Percentiles rank a stretch among this genome's conserved stretches.
These are phyloP conservation scores for Stereum hirsutum DNA, from an alignment of 1,284 basidiomycete species.

Conservation along the genomic window DNA sequence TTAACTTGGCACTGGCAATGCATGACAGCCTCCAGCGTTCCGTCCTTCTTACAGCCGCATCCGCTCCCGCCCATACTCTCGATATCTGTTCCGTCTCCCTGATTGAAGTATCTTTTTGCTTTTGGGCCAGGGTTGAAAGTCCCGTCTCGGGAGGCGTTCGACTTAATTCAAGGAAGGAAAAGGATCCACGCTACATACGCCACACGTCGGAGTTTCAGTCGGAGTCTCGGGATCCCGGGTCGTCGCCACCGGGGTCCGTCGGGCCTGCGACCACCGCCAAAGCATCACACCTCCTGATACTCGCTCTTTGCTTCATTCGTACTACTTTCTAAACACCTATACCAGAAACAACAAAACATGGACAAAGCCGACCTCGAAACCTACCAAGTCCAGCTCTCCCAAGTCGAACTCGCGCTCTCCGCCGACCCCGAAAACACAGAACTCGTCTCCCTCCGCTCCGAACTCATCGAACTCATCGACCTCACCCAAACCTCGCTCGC, in stretches of 20 bases:
- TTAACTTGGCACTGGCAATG: too few relatives aligned
- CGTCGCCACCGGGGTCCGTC: background rate
- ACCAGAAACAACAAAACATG: constrained; percentile 28
- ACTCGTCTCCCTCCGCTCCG: constrained; percentile 66
- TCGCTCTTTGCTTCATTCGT: background rate
- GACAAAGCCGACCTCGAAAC: constrained; percentile 78
- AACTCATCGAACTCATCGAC: constrained; percentile 85
- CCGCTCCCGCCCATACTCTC: too few relatives aligned
- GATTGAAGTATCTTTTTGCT: too few relatives aligned
- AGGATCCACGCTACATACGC: too few relatives aligned
- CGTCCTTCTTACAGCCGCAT: too few relatives aligned
- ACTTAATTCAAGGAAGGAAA: too few relatives aligned
- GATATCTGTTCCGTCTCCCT: too few relatives aligned
- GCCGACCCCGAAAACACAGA: constrained; percentile 80
- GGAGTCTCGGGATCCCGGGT: background rate
- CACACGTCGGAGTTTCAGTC: too few relatives aligned
- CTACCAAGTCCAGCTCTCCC: constrained; percentile 82
- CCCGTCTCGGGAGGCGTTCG: too few relatives aligned
- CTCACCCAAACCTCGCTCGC: constrained; percentile 74
- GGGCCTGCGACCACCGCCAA: background rate
- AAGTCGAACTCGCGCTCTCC: constrained; percentile 82
- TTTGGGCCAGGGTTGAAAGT: too few relatives aligned
- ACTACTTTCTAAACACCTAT: background rate
- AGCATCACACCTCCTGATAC: background rate
- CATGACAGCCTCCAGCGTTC: too few relatives aligned